phyloP scores from a whole-genome alignment of 2,329 filamentous ascomycete genomes.

The Pseudocercospora musae region DNA sequence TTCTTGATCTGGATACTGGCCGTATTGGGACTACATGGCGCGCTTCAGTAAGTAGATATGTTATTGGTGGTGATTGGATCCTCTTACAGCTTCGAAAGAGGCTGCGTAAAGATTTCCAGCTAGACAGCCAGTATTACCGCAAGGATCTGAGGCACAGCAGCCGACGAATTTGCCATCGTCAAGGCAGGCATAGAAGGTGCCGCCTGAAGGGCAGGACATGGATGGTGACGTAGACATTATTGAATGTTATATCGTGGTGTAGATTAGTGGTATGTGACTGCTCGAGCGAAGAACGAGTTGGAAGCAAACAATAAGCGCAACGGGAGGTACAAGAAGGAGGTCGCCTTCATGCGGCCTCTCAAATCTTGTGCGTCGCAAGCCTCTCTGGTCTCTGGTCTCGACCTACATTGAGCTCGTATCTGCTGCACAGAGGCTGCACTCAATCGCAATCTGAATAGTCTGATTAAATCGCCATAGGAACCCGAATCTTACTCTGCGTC shows the following conservation, averaged over 20 bases:
- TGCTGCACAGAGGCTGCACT: neutral
- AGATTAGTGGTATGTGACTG: neutral
- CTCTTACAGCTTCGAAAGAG: neutral
- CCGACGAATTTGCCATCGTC: constrained; percentile 6
- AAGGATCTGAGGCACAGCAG: constrained; percentile 10
- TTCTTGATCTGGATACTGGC: constrained; percentile 3
- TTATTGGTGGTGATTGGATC: neutral
- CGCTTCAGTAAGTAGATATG: neutral
- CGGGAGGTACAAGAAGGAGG: neutral
- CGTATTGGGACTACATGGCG: neutral
- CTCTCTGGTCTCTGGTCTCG: neutral
- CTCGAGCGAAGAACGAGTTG: neutral
- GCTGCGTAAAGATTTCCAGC: constrained; percentile 5
- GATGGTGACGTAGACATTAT: neutral
- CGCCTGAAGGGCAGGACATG: constrained; percentile 10
- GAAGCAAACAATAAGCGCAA: neutral
- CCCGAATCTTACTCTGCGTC: constrained; percentile 57
- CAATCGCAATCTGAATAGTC: constrained; percentile 40
- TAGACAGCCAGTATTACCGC: constrained; percentile 4
- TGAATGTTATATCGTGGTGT: neutral
- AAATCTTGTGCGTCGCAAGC: neutral
- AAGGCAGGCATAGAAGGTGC: constrained; percentile 9
- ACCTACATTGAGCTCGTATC: neutral
- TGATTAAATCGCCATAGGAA: constrained; percentile 63
- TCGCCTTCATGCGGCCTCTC: neutral